phyloP scores from a whole-genome alignment of 176 grass and related monocot species.

The Miscanthus lutarioriparius region DNA sequence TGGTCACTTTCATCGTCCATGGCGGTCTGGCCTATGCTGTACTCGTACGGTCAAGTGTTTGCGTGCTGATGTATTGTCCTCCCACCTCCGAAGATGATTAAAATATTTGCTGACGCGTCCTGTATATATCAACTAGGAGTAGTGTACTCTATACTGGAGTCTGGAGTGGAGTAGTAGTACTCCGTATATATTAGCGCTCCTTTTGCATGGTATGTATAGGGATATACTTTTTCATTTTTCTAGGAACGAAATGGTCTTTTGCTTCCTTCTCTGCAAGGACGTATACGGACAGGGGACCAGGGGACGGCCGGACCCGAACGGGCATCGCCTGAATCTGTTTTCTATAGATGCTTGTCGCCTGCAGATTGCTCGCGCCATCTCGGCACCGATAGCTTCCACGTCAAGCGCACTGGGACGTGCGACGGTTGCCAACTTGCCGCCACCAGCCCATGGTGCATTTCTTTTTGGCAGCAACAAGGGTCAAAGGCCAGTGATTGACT shows the following conservation, averaged over 20 bases:
- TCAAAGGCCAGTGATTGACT: too few species aligned
- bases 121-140: not conserved
- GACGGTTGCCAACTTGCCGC: too few species aligned
- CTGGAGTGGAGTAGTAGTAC: too few species aligned
- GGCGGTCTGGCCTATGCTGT: not conserved
- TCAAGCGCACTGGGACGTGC: not conserved
- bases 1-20: slow-evolving; percentile 18
- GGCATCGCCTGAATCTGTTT: too few species aligned
- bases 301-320: too few species aligned
- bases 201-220: not conserved
- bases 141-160: too few species aligned
- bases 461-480: too few species aligned
- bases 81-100: not conserved
- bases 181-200: not conserved
- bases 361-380: too few species aligned
- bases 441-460: too few species aligned
- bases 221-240: slow-evolving; percentile 6
- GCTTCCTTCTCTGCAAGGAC: not conserved
- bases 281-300: too few species aligned
- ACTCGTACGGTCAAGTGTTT: not conserved
- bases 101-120: not conserved
- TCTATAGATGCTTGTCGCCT: too few species aligned
- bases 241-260: not conserved
- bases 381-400: not conserved
- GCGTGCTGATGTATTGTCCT: not conserved